Evolutionary conservation across 2,329 filamentous ascomycete species (phyloP).

Genomic region (Fusarium sp.): DNA sequence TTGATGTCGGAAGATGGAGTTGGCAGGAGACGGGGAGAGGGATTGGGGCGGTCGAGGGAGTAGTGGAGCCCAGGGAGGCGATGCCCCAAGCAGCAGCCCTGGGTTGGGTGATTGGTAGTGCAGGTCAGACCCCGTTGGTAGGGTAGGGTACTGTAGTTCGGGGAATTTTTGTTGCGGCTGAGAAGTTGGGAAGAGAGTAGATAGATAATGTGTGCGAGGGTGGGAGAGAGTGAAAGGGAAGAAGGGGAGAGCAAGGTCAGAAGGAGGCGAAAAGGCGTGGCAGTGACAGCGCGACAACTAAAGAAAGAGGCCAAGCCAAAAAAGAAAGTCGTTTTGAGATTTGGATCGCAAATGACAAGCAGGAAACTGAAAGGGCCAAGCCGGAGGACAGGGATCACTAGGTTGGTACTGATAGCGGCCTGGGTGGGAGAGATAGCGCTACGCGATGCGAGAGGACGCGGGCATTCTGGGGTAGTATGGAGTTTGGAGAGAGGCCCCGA

Average conservation of each 20-base stretch:
- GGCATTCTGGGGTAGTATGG: constrained; percentile 42
- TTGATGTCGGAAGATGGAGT: constrained; percentile 15
- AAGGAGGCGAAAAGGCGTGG: background rate
- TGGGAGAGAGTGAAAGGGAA: constrained; percentile 3
- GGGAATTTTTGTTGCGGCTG: constrained; percentile 5
- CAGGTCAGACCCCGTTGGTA: constrained; percentile 3
- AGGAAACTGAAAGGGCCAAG: constrained; percentile 13
- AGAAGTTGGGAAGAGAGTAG: background rate
- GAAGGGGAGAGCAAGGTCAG: background rate
- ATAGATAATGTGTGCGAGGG: constrained; percentile 11
- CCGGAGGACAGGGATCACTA: constrained; percentile 24
- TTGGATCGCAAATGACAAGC: constrained; percentile 31
- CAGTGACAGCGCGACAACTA: background rate
- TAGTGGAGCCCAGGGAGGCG: constrained; percentile 39
- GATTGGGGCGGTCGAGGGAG: constrained; percentile 27
- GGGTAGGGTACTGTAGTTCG: background rate
- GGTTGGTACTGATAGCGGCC: constrained; percentile 42
- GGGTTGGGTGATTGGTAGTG: constrained; percentile 23
- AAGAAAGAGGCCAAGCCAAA: constrained; percentile 25
- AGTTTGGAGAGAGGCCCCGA: constrained; percentile 38
- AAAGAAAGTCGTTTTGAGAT: constrained; percentile 32
- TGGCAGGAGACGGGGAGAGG: constrained; percentile 10
- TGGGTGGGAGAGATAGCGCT: constrained; percentile 44
- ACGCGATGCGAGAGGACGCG: constrained; percentile 40
- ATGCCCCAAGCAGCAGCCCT: constrained; percentile 40